Conservation (phyloP, 129 eudicot species). For the Helichrysum umbraculigerum region DNA sequence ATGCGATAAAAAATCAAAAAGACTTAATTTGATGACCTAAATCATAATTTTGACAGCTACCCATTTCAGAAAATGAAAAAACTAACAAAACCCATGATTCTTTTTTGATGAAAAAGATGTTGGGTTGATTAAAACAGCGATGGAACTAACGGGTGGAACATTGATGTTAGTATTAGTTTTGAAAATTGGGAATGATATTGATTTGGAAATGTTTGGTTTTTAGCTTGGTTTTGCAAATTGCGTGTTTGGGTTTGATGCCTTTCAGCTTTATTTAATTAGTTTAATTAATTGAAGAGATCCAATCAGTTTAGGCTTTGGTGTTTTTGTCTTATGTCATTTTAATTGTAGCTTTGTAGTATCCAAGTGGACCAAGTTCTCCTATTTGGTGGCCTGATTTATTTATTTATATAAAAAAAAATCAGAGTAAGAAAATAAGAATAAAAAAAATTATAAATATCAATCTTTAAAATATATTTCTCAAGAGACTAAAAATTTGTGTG, state of each 20-base stretch:
- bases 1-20: not conserved
- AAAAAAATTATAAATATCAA: no score
- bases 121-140: slow-evolving; percentile 14
- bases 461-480: no score
- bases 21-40: not conserved
- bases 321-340: slow-evolving; percentile 30
- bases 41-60: slow-evolving; percentile 8
- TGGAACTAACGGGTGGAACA: slow-evolving; percentile 20
- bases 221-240: slow-evolving; percentile 12
- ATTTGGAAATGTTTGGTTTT: slow-evolving; percentile 10
- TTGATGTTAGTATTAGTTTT: slow-evolving; percentile 5
- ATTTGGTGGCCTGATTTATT: no score
- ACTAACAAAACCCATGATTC: slow-evolving; percentile 15
- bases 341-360: no score
- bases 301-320: slow-evolving; percentile 4
- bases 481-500: no score
- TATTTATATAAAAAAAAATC: no score
- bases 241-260: slow-evolving; percentile 30
- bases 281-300: slow-evolving; percentile 20
- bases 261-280: slow-evolving; percentile 5
- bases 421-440: no score
- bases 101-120: slow-evolving; percentile 9
- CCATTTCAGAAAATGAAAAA: slow-evolving; percentile 3
- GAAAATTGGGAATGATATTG: slow-evolving; percentile 1
- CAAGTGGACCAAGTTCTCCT: no score